Conservation (phyloP, 495 filamentous ascomycete genomes). For the Daldinia childiae region DNA sequence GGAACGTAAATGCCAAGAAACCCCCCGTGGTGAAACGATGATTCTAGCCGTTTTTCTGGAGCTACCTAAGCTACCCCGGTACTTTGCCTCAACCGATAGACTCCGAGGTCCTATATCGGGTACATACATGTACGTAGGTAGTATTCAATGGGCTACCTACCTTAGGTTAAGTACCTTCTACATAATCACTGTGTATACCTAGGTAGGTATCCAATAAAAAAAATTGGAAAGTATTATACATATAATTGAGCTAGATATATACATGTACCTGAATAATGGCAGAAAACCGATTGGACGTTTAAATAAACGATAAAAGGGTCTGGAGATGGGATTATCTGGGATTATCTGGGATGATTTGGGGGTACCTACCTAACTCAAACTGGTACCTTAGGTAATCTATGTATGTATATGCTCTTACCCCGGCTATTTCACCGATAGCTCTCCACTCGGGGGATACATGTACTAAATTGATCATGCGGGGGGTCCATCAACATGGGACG, state of each 20-base stretch:
- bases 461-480: neutral
- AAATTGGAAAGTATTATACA: neutral
- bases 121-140: neutral
- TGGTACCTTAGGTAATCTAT: neutral
- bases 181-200: no score
- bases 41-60: slow-evolving; percentile 2
- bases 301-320: no score
- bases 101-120: slow-evolving; percentile 31
- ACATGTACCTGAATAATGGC: no score
- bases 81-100: slow-evolving; percentile 13
- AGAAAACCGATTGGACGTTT: no score
- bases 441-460: neutral
- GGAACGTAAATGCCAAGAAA: neutral
- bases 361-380: no score
- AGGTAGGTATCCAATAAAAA: no score
- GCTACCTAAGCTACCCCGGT: slow-evolving; percentile 10
- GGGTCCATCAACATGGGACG: neutral
- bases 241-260: neutral
- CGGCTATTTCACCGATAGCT: neutral
- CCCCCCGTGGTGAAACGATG: neutral
- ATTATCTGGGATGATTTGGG: no score
- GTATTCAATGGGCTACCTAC: no score
- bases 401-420: neutral
- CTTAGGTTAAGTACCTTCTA: no score
- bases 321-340: no score